Percentiles rank a stretch among this genome's conserved stretches.
These are phyloP conservation scores for Thermomucor indicae-seudaticae DNA, from an alignment of 371 early-diverging fungal species.

Conservation along the genomic window DNA sequence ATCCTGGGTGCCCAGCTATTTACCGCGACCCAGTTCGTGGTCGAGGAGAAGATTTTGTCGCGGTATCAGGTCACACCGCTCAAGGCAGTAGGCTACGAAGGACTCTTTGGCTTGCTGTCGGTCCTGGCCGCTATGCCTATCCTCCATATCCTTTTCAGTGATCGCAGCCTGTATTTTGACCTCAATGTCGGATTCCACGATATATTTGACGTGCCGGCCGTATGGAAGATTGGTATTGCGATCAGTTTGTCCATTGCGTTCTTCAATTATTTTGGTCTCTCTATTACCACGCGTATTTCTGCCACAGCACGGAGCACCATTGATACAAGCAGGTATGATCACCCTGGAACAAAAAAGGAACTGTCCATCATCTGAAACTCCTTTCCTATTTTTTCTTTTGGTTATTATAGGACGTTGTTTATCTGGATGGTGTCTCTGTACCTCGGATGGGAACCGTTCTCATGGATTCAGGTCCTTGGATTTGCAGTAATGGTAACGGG, in stretches of 20 bases:
- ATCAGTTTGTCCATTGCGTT: slow-evolving; percentile 85
- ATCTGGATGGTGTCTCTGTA: slow-evolving; percentile 90
- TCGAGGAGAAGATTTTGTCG: slow-evolving; percentile 89
- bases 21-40: slow-evolving; percentile 90
- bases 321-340: slow-evolving; percentile 76
- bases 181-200: slow-evolving; percentile 71
- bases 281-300: slow-evolving; percentile 80
- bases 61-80: slow-evolving; percentile 78
- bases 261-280: slow-evolving; percentile 94
- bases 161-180: slow-evolving; percentile 70
- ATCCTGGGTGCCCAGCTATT: slow-evolving; percentile 90
- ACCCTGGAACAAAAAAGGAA: neutral
- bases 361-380: neutral
- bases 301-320: slow-evolving; percentile 93
- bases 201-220: slow-evolving; percentile 57
- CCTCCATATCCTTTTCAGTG: slow-evolving; percentile 68
- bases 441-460: slow-evolving; percentile 93
- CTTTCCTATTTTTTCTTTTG: neutral
- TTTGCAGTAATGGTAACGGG: slow-evolving; percentile 85
- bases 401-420: slow-evolving; percentile 71
- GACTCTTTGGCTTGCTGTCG: slow-evolving; percentile 82
- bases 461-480: slow-evolving; percentile 83
- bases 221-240: slow-evolving; percentile 75
- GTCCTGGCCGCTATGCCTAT: slow-evolving; percentile 70
- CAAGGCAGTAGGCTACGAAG: slow-evolving; percentile 92